These are phyloP conservation scores for Metschnikowia baotianmanensis DNA, from an alignment of 805 yeast species.

Conservation along the genomic window DNA sequence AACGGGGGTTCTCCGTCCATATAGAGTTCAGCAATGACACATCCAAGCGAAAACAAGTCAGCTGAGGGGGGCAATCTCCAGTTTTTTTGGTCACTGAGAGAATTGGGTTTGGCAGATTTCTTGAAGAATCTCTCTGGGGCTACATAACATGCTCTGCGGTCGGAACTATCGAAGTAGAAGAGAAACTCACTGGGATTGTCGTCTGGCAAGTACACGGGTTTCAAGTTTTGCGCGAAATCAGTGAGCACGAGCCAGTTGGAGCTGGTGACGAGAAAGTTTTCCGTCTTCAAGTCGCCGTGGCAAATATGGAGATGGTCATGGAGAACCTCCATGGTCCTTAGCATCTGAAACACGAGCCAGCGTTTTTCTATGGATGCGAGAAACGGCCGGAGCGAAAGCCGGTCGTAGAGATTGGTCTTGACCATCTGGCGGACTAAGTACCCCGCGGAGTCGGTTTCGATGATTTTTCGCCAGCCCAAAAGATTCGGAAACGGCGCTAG, in stretches of 20 bases:
- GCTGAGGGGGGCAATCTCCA: constrained; percentile 50
- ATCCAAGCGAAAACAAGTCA: constrained; percentile 84
- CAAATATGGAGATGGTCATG: constrained; percentile 56
- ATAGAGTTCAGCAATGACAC: constrained; percentile 87
- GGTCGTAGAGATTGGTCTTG: constrained; percentile 78
- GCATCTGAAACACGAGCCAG: constrained; percentile 80
- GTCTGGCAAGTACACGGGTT: constrained; percentile 84
- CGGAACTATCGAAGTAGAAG: constrained; percentile 89
- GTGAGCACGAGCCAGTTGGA: constrained; percentile 84
- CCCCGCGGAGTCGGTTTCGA: constrained; percentile 91
- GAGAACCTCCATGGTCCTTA: constrained; percentile 59
- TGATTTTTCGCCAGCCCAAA: constrained; percentile 66
- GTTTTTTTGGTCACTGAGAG: not conserved
- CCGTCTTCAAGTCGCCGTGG: constrained; percentile 93
- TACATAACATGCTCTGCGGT: constrained; percentile 79
- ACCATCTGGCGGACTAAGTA: constrained; percentile 82
- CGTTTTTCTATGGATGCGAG: constrained; percentile 74
- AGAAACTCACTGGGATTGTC: constrained; percentile 91
- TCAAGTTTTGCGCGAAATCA: constrained; percentile 76
- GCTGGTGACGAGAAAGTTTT: constrained; percentile 80
- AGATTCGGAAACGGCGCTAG: constrained; percentile 53
- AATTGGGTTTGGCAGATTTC: constrained; percentile 21
- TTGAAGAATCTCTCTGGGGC: constrained; percentile 87
- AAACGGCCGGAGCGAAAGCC: constrained; percentile 85
- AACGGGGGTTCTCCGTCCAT: constrained; percentile 85